Conservation (phyloP, 345 rosid species). For the Populus tremula region DNA sequence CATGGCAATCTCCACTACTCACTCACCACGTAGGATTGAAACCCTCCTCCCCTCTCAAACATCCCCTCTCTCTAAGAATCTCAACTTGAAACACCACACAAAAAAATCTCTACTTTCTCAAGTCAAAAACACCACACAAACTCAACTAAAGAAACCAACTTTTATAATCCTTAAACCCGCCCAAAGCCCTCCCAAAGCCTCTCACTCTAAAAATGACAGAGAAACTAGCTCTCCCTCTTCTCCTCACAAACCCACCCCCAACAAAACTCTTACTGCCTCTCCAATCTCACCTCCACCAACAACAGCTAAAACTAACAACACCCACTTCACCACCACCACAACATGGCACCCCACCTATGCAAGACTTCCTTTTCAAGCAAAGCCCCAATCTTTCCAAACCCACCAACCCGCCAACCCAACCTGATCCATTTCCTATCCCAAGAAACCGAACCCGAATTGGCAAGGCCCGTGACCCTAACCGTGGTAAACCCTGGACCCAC, state of each 20-base stretch:
- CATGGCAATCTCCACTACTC: not conserved
- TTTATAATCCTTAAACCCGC: not conserved
- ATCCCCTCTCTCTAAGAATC: not conserved
- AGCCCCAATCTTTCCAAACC: conserved; percentile 11
- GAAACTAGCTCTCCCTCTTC: conserved; percentile 66
- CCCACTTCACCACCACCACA: conserved; percentile 23
- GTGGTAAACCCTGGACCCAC: conserved; percentile 76
- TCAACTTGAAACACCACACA: too few species aligned
- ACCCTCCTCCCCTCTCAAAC: not conserved
- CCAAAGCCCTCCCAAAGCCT: not conserved
- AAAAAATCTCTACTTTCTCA: not conserved
- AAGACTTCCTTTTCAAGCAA: conserved; percentile 37
- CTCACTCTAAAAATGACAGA: conserved; percentile 55
- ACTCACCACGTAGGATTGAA: not conserved
- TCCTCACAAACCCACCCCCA: conserved; percentile 57
- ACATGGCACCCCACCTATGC: conserved; percentile 44
- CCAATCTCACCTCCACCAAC: conserved; percentile 32
- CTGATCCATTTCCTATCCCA: conserved; percentile 2
- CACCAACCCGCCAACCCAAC: conserved; percentile 7
- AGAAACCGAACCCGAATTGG: conserved; percentile 63
- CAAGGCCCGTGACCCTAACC: conserved; percentile 58
- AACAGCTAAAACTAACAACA: conserved; percentile 5
- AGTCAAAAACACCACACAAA: not conserved
- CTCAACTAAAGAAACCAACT: not conserved
- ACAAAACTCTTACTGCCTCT: conserved; percentile 41